Evolutionary conservation across 169 alveolate genomes (phyloP).

Genomic region (Besnoitia besnoiti): DNA sequence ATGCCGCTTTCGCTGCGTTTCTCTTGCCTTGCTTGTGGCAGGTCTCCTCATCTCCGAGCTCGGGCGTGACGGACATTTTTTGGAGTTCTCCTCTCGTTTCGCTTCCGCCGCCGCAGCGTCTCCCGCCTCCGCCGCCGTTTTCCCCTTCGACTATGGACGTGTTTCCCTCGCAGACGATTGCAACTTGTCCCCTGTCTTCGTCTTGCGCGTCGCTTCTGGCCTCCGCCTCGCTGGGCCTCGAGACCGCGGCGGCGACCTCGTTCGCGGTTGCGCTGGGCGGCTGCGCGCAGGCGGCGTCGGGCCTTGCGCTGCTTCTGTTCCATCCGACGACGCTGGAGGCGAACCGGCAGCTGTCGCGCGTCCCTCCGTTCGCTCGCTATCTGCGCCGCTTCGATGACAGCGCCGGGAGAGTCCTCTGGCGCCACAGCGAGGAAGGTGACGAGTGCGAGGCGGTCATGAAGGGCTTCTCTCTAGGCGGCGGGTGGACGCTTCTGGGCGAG

Average conservation of each 20-base stretch:
- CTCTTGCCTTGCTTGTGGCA: neutral
- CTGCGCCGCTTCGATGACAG: neutral
- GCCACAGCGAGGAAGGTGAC: neutral
- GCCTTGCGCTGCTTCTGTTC: neutral
- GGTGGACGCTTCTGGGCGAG: neutral
- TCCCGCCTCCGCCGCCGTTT: neutral
- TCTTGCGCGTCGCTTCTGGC: neutral
- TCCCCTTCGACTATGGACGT: neutral
- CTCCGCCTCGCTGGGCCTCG: neutral
- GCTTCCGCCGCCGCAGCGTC: neutral
- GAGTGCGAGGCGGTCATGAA: neutral
- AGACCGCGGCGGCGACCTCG: neutral
- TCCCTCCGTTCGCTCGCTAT: neutral
- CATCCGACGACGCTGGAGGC: neutral
- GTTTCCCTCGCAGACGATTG: conserved; percentile 7
- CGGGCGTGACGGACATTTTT: conserved; percentile 16
- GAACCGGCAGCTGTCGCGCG: neutral
- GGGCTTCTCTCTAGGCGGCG: neutral
- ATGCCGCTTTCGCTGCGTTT: neutral
- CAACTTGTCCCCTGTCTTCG: neutral
- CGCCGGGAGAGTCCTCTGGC: neutral
- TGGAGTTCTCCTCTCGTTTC: neutral
- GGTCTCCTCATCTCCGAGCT: neutral
- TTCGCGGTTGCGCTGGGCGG: conserved; percentile 13
- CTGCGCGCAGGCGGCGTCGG: conserved; percentile 13